Conservation (phyloP, 768 basidiomycete species). For the Tulasnella sp. region DNA sequence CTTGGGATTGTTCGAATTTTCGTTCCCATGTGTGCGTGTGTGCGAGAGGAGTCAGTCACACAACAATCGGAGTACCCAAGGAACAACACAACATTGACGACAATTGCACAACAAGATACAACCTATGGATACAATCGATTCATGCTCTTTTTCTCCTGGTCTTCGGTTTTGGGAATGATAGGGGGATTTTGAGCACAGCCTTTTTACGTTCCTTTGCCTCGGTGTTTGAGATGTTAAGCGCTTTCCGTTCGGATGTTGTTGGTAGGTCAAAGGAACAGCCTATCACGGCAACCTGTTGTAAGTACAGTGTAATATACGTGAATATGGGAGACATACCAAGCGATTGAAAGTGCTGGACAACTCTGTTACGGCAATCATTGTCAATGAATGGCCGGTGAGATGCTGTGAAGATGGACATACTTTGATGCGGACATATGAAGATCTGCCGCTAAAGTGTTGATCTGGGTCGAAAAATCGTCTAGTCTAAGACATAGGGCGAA, state of each 20-base stretch:
- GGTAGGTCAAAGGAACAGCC: neutral
- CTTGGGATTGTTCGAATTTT: too few relatives aligned
- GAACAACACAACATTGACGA: too few relatives aligned
- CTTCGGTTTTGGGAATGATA: neutral
- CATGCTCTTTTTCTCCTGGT: neutral
- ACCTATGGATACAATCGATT: too few relatives aligned
- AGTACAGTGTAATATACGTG: too few relatives aligned
- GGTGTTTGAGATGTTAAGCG: neutral
- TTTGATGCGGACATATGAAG: constrained; percentile 47
- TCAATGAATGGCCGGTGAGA: neutral
- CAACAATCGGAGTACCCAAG: too few relatives aligned
- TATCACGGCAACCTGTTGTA: neutral
- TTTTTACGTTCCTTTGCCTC: neutral
- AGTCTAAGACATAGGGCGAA: constrained; percentile 69
- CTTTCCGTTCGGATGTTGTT: neutral
- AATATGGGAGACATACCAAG: too few relatives aligned
- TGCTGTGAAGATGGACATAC: constrained; percentile 34
- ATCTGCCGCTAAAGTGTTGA: constrained; percentile 55
- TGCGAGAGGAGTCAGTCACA: too few relatives aligned
- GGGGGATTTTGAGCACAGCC: neutral
- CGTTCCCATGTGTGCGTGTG: too few relatives aligned
- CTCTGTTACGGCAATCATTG: neutral
- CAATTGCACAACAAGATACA: too few relatives aligned
- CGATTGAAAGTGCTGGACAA: neutral
- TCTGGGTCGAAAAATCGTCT: constrained; percentile 65